phyloP scores from a whole-genome alignment of 108 stramenopile genomes.

The Discostella stelligeroides region DNA sequence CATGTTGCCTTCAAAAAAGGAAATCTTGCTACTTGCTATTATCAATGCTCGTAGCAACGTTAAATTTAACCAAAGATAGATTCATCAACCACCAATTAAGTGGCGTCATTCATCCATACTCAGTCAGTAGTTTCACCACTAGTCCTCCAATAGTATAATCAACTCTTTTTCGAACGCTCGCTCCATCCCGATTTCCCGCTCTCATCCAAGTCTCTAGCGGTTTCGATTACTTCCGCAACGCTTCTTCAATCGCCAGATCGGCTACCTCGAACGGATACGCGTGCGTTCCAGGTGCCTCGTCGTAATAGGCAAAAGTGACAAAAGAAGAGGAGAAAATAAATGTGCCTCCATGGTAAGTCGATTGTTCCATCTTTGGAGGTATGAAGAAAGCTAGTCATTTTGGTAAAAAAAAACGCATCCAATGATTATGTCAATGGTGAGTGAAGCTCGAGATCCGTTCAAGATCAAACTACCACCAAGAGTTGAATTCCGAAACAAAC shows the following conservation, averaged over 20 bases:
- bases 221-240: neutral
- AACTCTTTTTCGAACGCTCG: neutral
- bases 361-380: slow-evolving; percentile 77
- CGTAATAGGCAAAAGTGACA: slow-evolving; percentile 78
- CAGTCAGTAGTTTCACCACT: neutral
- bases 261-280: slow-evolving; percentile 49
- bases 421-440: neutral
- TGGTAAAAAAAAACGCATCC: neutral
- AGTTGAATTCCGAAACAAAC: too few species aligned
- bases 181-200: neutral
- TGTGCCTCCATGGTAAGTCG: slow-evolving; percentile 69
- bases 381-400: slow-evolving; percentile 55
- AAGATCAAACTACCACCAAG: too few species aligned
- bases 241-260: slow-evolving; percentile 35
- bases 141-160: neutral
- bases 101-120: slow-evolving; percentile 14
- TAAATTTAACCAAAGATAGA: too few species aligned
- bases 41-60: too few species aligned
- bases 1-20: too few species aligned
- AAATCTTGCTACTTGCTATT: too few species aligned
- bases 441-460: neutral
- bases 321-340: slow-evolving; percentile 65
- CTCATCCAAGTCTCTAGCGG: neutral
- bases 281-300: slow-evolving; percentile 74
- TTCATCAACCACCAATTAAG: neutral